Conservation (phyloP, 345 rosid species). For the Garcia nutans region DNA sequence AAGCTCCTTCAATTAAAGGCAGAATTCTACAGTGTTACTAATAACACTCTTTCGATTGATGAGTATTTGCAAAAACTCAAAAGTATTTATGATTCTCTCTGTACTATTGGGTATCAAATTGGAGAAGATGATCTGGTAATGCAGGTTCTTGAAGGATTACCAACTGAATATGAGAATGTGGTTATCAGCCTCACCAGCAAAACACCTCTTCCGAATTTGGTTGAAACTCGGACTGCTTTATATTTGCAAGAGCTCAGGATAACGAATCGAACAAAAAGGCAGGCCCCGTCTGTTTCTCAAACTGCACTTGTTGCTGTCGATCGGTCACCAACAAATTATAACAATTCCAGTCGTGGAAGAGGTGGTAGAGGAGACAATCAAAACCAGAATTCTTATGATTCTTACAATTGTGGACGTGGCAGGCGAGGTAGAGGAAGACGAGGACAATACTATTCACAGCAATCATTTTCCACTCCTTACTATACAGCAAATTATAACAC, state of each 20-base stretch:
- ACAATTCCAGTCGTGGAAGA: no score
- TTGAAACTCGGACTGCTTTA: no score
- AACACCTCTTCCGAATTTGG: no score
- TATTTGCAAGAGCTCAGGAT: background rate
- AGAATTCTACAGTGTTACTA: no score
- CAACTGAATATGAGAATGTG: background rate
- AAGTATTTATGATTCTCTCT: no score
- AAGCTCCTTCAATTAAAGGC: no score
- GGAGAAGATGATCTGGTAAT: background rate
- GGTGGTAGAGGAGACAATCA: background rate
- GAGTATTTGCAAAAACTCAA: no score
- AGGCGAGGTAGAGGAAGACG: background rate
- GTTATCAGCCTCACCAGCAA: no score
- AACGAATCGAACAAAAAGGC: background rate
- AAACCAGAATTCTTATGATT: background rate
- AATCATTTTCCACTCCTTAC: background rate
- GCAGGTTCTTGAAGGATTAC: background rate
- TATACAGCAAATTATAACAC: background rate
- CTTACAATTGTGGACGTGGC: background rate
- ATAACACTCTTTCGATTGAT: no score
- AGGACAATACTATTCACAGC: background rate
- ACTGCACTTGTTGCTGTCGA: background rate
- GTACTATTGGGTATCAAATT: background rate
- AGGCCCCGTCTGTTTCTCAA: background rate
- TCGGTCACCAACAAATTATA: background rate